phyloP scores from a whole-genome alignment of 306 rosid species.

The Argentina anserina region DNA sequence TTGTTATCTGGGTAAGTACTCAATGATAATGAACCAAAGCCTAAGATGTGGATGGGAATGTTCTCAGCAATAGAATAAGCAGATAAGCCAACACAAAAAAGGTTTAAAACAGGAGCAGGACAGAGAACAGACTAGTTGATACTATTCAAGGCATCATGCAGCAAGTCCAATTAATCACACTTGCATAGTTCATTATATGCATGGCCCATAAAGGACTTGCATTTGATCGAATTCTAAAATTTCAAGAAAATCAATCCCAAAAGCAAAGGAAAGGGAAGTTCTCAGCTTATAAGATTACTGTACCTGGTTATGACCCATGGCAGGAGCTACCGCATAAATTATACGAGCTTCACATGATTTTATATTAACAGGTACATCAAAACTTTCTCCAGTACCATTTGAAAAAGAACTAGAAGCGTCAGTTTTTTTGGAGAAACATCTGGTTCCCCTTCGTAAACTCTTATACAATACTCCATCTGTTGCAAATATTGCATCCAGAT shows the following conservation, averaged over 20 bases:
- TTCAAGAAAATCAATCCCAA: not conserved
- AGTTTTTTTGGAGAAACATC: slow-evolving; percentile 19
- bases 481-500: slow-evolving; percentile 11
- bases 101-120: not conserved
- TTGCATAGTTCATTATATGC: not conserved
- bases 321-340: slow-evolving; percentile 78
- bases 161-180: not conserved
- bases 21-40: not conserved
- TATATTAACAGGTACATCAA: slow-evolving; percentile 25
- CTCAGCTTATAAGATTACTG: not conserved
- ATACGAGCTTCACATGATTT: slow-evolving; percentile 45
- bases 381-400: slow-evolving; percentile 19
- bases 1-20: not conserved
- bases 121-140: not conserved
- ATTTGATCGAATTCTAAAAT: not conserved
- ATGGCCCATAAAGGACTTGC: not conserved
- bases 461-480: slow-evolving; percentile 19
- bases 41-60: not conserved
- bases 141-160: not conserved
- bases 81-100: not conserved
- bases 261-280: not conserved
- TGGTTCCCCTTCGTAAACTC: slow-evolving; percentile 21
- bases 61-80: not conserved
- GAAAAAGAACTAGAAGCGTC: slow-evolving; percentile 38
- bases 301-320: slow-evolving; percentile 98